Percentiles rank a stretch among this genome's conserved stretches.
Evolutionary conservation across 768 basidiomycete species (phyloP).

Genomic region (Calocybe gangraenosa): DNA sequence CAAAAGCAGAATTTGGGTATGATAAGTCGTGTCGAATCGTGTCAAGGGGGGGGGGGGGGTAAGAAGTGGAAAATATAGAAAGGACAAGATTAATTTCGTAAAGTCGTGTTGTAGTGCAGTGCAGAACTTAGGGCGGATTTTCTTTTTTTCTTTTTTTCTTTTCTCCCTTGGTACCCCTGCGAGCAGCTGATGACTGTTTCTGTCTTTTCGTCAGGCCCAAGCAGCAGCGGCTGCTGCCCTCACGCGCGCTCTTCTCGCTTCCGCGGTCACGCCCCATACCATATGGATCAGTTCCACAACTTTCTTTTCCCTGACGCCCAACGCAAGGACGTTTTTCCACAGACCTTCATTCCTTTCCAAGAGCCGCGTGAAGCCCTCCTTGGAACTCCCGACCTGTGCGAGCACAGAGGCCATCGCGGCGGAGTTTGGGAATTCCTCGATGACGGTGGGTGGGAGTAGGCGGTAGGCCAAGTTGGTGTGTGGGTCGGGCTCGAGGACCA

Average conservation of each 20-base stretch:
- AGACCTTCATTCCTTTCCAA: conserved; percentile 51
- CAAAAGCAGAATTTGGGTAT: too few species aligned
- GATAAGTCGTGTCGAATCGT: too few species aligned
- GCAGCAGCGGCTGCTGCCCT: conserved; percentile 1
- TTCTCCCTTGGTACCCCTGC: too few species aligned
- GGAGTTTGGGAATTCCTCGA: conserved; percentile 60
- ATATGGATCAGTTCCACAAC: conserved; percentile 49
- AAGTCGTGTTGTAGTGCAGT: too few species aligned
- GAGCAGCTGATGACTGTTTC: too few species aligned
- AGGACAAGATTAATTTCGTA: too few species aligned
- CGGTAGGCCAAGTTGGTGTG: conserved; percentile 42
- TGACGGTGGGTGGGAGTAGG: conserved; percentile 50
- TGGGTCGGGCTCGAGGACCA: conserved; percentile 44
- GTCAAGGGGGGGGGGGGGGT: too few species aligned
- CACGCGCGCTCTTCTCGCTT: conserved; percentile 37
- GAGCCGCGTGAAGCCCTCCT: conserved; percentile 33
- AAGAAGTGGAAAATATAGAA: too few species aligned
- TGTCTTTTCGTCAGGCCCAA: too few species aligned
- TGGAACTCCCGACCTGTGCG: conserved; percentile 28
- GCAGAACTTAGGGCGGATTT: too few species aligned
- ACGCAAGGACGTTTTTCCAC: conserved; percentile 59
- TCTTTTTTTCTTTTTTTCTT: too few species aligned
- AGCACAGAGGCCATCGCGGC: conserved; percentile 54
- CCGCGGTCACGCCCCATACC: conserved; percentile 74
- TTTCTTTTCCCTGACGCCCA: conserved; percentile 42